Conservation (phyloP, 176 grass and related monocot species). For the Avena sativa region DNA sequence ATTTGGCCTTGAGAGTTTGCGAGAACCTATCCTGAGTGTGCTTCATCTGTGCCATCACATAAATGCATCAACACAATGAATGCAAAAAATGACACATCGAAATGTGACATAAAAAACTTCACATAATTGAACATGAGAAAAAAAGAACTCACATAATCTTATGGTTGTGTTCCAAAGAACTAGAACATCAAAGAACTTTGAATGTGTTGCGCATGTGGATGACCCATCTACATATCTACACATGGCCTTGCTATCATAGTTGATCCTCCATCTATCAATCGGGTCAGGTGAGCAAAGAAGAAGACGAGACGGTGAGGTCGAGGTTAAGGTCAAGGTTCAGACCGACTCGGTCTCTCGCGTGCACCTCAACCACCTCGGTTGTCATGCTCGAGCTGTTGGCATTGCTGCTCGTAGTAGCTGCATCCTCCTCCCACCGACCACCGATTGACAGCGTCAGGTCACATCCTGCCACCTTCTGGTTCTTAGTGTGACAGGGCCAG, state of each 20-base stretch:
- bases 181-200: not conserved
- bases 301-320: constrained; percentile 58
- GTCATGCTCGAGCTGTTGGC: constrained; percentile 48
- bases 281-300: constrained; percentile 54
- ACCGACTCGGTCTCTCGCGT: not conserved
- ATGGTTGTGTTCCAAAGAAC: not conserved
- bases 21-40: not conserved
- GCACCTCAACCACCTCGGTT: constrained; percentile 38
- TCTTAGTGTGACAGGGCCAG: not conserved
- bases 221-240: not conserved
- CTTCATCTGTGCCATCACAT: not conserved
- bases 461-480: not conserved
- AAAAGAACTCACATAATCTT: not conserved
- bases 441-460: constrained; percentile 54
- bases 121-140: too few relatives aligned
- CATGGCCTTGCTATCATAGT: not conserved
- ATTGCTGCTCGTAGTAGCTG: constrained; percentile 10
- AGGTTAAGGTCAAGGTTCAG: constrained; percentile 22
- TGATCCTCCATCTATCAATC: not conserved
- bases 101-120: not conserved
- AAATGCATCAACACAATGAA: not conserved
- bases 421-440: constrained; percentile 29
- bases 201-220: not conserved
- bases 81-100: not conserved
- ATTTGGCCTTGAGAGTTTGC: not conserved